Conservation (phyloP, 352 stramenopile genomes). For the Hyaloperonospora brassicae region DNA sequence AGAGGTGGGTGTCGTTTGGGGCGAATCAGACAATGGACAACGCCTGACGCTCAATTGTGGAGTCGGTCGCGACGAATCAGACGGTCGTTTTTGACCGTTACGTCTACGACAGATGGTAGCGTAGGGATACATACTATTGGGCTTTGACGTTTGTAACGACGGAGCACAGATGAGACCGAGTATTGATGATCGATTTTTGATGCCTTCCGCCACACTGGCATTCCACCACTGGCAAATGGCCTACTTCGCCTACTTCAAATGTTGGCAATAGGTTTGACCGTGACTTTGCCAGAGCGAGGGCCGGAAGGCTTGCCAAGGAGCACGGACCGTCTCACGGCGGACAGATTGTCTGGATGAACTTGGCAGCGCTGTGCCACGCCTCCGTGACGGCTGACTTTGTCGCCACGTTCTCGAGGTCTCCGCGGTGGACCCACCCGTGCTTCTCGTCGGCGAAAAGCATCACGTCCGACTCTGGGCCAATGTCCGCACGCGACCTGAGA, state of each 20-base stretch:
- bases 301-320: background rate
- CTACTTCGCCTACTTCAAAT: constrained; percentile 2
- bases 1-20: background rate
- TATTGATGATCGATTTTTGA: no score
- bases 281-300: no score
- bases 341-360: constrained; percentile 52
- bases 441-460: constrained; percentile 62
- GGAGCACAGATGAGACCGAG: no score
- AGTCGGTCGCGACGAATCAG: constrained; percentile 5
- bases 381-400: constrained; percentile 60
- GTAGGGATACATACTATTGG: background rate
- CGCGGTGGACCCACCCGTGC: constrained; percentile 80
- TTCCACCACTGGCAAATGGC: no score
- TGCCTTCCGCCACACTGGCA: no score
- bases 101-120: no score
- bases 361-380: constrained; percentile 48
- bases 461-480: constrained; percentile 46
- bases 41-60: no score
- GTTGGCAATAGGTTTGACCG: background rate
- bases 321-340: constrained; percentile 11
- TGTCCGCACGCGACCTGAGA: constrained; percentile 42
- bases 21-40: constrained; percentile 3
- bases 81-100: background rate
- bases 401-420: constrained; percentile 58
- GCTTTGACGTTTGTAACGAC: no score